Base-by-base conservation (phyloP, 1,139 yeast species). In the Yamadazyma blattariae region DNA sequence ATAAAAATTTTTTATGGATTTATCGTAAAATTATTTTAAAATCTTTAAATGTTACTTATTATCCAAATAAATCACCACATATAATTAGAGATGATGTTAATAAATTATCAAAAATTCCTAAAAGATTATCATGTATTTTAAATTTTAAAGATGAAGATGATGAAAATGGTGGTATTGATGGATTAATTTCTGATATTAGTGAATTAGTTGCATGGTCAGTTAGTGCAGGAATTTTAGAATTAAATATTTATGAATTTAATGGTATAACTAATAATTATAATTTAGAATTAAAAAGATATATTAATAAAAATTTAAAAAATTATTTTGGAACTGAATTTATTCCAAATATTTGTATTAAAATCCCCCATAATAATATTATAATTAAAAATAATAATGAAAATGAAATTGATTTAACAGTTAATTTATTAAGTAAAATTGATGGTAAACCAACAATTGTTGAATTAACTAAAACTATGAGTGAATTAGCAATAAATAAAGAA, bases 361-460 rank as follows among this genome's bases (percentile, higher is more conserved):
- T 83, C 17, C 94, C 92, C 9, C 86, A 81, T 53, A 59, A 75
- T 25, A 79, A 76, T 47, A 54, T 71, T 37, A 59, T 67, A 2
- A 70, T 68, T 36, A 68, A 72, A 42, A 74, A 75, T 12, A 54
- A 62, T 23, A 67, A 61, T 16, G 34, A 38, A 11, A 38, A 40
- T 11, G 42, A 59, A 26, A 65, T 71, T 21, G 82, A 79, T 38
- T 71, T 92, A 38, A 78, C 74, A 35, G 73, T 92, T 42, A 71
- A 78, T 27, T 63, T 94, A 37, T 63, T 90, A 27, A 80, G 94
- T 16, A 69, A 74, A 31, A 76, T 79, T 31, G 97, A 94, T 56
- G 98, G 99, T 6, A 81, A 95, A 45, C 84, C 89, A 37, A 83
- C 96, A 14, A 78, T 92, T 42, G 92, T 89, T 24, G 96, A 88